Conservation (phyloP, 441 rosid species). For the Gossypium gossypioides region DNA sequence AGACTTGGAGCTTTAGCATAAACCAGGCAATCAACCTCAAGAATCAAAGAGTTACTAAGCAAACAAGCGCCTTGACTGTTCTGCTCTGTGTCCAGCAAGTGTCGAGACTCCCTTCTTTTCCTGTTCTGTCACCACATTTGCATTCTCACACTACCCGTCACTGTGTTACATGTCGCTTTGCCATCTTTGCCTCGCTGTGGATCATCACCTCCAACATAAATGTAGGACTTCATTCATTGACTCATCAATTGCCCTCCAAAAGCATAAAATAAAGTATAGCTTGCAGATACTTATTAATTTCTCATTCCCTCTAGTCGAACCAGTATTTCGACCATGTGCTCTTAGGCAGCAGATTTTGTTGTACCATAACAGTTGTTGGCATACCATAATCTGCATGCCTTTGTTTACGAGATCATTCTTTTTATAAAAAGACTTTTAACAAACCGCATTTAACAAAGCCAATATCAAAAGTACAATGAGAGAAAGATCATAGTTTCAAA, state of each 20-base stretch:
- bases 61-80: not conserved
- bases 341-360: not conserved
- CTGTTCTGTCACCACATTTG: not conserved
- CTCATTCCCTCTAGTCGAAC: not conserved
- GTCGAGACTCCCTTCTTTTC: not conserved
- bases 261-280: not conserved
- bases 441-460: not conserved
- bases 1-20: conserved; percentile 17
- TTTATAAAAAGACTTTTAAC: not conserved
- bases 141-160: not conserved
- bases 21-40: conserved; percentile 19
- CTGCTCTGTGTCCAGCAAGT: not conserved
- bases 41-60: not conserved
- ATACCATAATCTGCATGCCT: not conserved
- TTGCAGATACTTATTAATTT: not conserved
- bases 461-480: not conserved
- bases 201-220: not conserved
- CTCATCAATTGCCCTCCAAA: not conserved
- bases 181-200: not conserved
- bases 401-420: not conserved
- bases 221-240: not conserved
- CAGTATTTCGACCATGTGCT: not conserved
- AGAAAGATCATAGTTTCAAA: not conserved
- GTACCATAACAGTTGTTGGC: not conserved
- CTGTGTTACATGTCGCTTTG: not conserved